Conservation (phyloP, 1,284 basidiomycete genomes). For the Hortiboletus rubellus region DNA sequence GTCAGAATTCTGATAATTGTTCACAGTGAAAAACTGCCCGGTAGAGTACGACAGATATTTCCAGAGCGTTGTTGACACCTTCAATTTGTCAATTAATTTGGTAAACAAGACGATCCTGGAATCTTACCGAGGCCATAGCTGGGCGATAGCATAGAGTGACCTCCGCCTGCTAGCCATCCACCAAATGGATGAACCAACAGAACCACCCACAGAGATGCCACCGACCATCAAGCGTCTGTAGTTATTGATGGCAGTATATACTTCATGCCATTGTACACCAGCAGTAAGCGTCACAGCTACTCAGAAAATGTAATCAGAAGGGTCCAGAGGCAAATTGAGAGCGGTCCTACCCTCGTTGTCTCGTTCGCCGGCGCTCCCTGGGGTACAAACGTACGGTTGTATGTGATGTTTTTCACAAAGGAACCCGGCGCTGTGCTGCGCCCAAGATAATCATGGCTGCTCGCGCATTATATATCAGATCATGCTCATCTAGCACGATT, state of each 20-base stretch:
- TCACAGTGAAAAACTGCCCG: slow-evolving; percentile 15
- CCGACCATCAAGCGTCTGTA: slow-evolving; percentile 40
- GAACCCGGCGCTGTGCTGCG: slow-evolving; percentile 38
- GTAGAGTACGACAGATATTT: slow-evolving; percentile 11
- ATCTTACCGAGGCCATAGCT: slow-evolving; percentile 44
- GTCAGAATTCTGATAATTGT: slow-evolving; percentile 17
- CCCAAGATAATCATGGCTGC: slow-evolving; percentile 41
- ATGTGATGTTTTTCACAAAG: slow-evolving; percentile 40
- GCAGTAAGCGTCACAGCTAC: slow-evolving; percentile 42
- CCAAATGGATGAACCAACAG: slow-evolving; percentile 38
- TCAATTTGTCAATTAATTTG: not conserved
- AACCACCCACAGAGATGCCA: slow-evolving; percentile 30
- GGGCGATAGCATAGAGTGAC: slow-evolving; percentile 43
- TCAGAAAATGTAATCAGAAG: not conserved
- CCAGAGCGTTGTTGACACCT: slow-evolving; percentile 39
- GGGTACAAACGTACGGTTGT: slow-evolving; percentile 34
- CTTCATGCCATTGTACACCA: slow-evolving; percentile 27
- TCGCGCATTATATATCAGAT: too few species aligned
- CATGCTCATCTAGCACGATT: too few species aligned
- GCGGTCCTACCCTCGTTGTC: slow-evolving; percentile 11
- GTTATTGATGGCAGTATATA: slow-evolving; percentile 38
- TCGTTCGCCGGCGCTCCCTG: slow-evolving; percentile 26
- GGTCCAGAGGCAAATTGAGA: not conserved
- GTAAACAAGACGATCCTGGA: not conserved
- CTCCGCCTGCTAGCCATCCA: slow-evolving; percentile 46